Conservation (phyloP, 768 basidiomycete genomes). For the Suillus plorans region DNA sequence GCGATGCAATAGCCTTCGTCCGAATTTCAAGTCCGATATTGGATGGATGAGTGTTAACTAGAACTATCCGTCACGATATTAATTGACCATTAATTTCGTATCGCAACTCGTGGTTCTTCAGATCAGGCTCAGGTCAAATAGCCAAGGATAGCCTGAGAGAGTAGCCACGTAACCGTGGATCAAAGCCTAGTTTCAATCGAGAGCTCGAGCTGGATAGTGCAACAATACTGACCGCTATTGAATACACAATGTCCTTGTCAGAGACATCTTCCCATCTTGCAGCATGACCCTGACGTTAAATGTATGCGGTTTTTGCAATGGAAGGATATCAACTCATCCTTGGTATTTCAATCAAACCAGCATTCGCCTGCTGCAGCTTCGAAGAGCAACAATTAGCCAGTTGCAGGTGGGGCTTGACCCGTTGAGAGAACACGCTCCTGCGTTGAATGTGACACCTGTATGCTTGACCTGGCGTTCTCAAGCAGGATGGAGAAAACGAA, state of each 20-base stretch:
- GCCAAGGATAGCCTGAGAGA: neutral
- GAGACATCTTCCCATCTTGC: constrained; percentile 48
- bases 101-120: neutral
- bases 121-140: neutral
- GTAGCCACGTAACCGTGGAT: neutral
- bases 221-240: neutral
- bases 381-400: neutral
- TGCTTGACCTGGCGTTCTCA: neutral
- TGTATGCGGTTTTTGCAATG: constrained; percentile 44
- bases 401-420: neutral
- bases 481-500: neutral
- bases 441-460: neutral
- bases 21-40: no score
- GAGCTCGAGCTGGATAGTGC: neutral
- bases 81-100: neutral
- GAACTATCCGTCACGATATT: neutral
- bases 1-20: neutral
- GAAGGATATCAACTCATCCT: constrained; percentile 36
- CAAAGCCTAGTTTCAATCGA: neutral
- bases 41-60: no score
- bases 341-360: constrained; percentile 33
- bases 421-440: neutral
- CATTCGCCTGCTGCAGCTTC: neutral
- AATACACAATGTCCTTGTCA: neutral
- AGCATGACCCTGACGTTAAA: constrained; percentile 19